Percentiles rank a stretch among this genome's conserved stretches.
Evolutionary conservation across 352 stramenopile species (phyloP).

Genomic region (Globisporangium nunn): DNA sequence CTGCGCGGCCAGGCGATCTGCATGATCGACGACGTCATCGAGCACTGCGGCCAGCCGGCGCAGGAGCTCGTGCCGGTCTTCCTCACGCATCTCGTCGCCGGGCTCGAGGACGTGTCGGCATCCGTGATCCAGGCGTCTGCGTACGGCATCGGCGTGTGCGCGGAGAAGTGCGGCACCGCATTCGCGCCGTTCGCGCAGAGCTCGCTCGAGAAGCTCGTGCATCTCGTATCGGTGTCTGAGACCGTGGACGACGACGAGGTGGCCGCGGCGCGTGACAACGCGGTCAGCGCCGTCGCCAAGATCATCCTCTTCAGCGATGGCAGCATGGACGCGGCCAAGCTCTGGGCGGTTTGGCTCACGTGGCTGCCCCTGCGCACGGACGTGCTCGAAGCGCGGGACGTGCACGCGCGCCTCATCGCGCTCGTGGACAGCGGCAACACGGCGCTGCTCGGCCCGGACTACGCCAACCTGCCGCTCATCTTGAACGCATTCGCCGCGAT

Average conservation of each 20-base stretch:
- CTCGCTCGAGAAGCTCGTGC: constrained; percentile 68
- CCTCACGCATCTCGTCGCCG: constrained; percentile 60
- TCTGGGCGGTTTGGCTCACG: constrained; percentile 73
- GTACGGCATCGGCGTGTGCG: constrained; percentile 80
- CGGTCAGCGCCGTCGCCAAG: constrained; percentile 77
- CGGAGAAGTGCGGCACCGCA: constrained; percentile 60
- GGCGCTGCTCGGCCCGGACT: constrained; percentile 61
- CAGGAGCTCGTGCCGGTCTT: constrained; percentile 75
- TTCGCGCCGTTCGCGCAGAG: constrained; percentile 66
- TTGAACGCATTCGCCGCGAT: constrained; percentile 75
- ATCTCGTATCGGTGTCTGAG: constrained; percentile 44
- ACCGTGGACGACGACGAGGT: constrained; percentile 55
- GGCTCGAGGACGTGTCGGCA: constrained; percentile 58
- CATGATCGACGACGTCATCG: constrained; percentile 86
- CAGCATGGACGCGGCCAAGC: constrained; percentile 46
- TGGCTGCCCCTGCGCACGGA: constrained; percentile 78
- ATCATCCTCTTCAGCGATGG: constrained; percentile 54
- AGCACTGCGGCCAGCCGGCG: constrained; percentile 63
- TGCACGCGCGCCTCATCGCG: constrained; percentile 66
- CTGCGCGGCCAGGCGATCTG: constrained; percentile 79
- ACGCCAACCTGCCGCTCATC: constrained; percentile 52
- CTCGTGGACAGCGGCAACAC: constrained; percentile 52
- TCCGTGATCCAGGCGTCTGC: constrained; percentile 72
- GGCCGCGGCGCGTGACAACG: constrained; percentile 70
- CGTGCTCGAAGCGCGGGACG: constrained; percentile 66